Conservation (phyloP, 2,329 filamentous ascomycete genomes). For the Arachnopeziza araneosa region DNA sequence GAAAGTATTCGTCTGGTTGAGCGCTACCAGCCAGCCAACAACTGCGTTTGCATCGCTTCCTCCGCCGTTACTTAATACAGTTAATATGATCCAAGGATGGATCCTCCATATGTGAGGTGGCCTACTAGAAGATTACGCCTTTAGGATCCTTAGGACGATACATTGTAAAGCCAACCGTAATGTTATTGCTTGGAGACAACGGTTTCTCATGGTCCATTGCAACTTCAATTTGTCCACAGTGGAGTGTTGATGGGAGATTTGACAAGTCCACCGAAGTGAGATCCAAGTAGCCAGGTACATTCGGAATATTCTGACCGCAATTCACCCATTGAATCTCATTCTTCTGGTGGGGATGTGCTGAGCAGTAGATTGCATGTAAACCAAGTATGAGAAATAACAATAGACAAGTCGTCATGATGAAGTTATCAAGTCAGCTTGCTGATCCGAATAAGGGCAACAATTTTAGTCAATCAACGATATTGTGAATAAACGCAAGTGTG, state of each 20-base stretch:
- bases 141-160: slow-evolving; percentile 8
- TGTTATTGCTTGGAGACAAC: slow-evolving; percentile 6
- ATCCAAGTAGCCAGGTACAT: background rate
- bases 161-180: slow-evolving; percentile 12
- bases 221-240: slow-evolving; percentile 13
- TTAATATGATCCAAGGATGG: background rate
- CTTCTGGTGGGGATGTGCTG: background rate
- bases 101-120: background rate
- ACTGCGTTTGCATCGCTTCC: slow-evolving; percentile 12
- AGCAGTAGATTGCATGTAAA: background rate
- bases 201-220: slow-evolving; percentile 15
- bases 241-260: slow-evolving; percentile 8
- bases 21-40: slow-evolving; percentile 11
- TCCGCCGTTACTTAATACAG: slow-evolving; percentile 3
- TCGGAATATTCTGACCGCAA: background rate
- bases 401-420: background rate
- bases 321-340: background rate
- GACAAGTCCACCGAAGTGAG: slow-evolving; percentile 4
- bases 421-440: background rate
- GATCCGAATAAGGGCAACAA: too few species aligned
- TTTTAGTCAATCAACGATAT: background rate
- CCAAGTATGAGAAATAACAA: background rate
- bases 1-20: slow-evolving; percentile 9
- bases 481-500: background rate
- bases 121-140: slow-evolving; percentile 10